Conservation (phyloP, 129 eudicot genomes). For the Saposhnikovia divaricata region DNA sequence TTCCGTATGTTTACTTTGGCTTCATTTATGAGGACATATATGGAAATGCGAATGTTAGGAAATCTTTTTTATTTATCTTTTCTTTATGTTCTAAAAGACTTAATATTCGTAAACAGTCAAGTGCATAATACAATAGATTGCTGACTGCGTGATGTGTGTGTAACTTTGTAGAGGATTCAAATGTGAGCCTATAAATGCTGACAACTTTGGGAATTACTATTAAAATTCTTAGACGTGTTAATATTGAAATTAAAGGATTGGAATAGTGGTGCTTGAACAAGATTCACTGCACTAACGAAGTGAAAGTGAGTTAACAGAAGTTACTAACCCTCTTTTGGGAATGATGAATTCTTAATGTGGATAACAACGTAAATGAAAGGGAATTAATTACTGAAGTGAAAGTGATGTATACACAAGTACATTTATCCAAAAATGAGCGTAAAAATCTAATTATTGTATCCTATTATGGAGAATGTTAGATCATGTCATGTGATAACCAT, state of each 20-base stretch:
- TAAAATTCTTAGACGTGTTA: not conserved
- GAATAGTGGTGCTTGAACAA: not conserved
- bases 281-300: not conserved
- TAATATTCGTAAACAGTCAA: not conserved
- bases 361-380: not conserved
- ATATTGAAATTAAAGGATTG: not conserved
- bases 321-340: not conserved
- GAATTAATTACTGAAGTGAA: not conserved
- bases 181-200: not conserved
- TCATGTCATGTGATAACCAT: not conserved
- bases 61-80: not conserved
- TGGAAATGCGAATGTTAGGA: not conserved
- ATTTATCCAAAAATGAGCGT: not conserved
- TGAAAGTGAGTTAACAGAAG: not conserved
- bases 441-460: too few species aligned
- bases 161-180: too few species aligned
- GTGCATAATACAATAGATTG: not conserved
- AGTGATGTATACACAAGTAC: not conserved
- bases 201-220: not conserved
- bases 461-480: not conserved
- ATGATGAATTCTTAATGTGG: not conserved
- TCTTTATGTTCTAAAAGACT: too few species aligned
- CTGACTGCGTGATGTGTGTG: not conserved
- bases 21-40: not conserved
- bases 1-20: not conserved